Base-by-base conservation (phyloP, 495 filamentous ascomycete genomes). In the Penicillium bovifimosum region DNA sequence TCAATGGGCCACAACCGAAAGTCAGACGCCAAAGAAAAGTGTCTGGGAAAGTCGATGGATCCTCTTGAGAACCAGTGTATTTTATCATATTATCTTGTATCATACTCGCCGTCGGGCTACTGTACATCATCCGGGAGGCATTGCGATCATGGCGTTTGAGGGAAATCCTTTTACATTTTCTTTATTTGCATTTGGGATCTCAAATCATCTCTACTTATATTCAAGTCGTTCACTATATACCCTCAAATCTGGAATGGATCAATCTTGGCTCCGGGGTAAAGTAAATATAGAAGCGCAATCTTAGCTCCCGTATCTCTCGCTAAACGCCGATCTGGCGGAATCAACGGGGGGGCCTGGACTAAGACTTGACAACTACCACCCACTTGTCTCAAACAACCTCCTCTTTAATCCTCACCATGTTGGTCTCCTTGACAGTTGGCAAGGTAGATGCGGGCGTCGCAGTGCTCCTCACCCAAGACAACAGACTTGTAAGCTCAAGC, bases 361-460 rank as follows among this genome's bases (percentile, higher is more conserved):
- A 43, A 47, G 40, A 50, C 48, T 51, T 57, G 42, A 44, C 48
- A 60, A 52, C 58, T 40, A 46, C 57, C 33, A 35, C 48, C 24
- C 24, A 47, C 44, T 29, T 41, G 24, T 55, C 32, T 14, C 6
- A 45, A 42, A 41, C 11, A 8, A 34, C 9, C 7, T 26, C 36
- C 52, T 33, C 27, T 27, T 42, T 18, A 3, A 17, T 2, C 16
- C 20, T 27, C 60, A 81, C 57, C 17, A 98, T 97, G 95, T 76
- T 98, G 59, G 86, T 98, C 76, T 97, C 93, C 40, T 83, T 98
- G 66, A 98, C 93, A 38, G 95, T 98, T 66, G 93, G 93, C 75
- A 98, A 98, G 77, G 93, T 98, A 71, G 93, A 98, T 69, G 93
- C 93, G 60, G 93, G 93, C 70, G 91, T 98, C 61, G 95, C 93